Percentiles rank a stretch among this genome's conserved stretches.
phyloP scores from a whole-genome alignment of 2,329 filamentous ascomycete species.

The Elsinoe necatrix region DNA sequence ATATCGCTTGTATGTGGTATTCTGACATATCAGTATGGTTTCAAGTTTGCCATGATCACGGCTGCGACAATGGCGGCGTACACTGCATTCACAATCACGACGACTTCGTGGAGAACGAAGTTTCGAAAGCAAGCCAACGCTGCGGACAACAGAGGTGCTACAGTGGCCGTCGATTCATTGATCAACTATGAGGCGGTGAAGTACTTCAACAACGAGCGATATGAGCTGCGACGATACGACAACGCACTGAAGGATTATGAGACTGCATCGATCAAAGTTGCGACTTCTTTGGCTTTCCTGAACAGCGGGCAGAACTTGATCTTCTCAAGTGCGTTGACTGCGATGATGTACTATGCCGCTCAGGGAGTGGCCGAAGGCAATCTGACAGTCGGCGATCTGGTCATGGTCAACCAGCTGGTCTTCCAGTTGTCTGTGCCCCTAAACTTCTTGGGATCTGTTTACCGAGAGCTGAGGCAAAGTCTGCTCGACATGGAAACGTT shows the following conservation, averaged over 20 bases:
- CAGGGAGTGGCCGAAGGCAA: slow-evolving; percentile 74
- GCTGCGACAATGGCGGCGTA: slow-evolving; percentile 86
- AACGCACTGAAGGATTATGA: slow-evolving; percentile 79
- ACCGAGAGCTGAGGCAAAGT: slow-evolving; percentile 88
- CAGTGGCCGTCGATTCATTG: slow-evolving; percentile 88
- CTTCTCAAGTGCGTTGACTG: slow-evolving; percentile 85
- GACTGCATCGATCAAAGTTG: slow-evolving; percentile 91
- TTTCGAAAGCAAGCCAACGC: slow-evolving; percentile 93
- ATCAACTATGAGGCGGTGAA: slow-evolving; percentile 99
- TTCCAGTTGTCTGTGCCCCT: slow-evolving; percentile 95
- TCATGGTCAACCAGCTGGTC: slow-evolving; percentile 98
- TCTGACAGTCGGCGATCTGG: slow-evolving; percentile 87
- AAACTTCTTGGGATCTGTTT: slow-evolving; percentile 97
- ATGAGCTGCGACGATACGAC: slow-evolving; percentile 86
- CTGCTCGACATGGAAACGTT: slow-evolving; percentile 97
- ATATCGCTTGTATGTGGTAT: slow-evolving; percentile 96
- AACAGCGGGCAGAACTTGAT: slow-evolving; percentile 97
- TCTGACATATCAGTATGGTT: slow-evolving; percentile 89
- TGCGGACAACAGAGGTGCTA: slow-evolving; percentile 90
- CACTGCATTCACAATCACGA: slow-evolving; percentile 92
- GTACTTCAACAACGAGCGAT: slow-evolving; percentile 98
- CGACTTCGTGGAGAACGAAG: slow-evolving; percentile 93
- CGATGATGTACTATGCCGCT: slow-evolving; percentile 96
- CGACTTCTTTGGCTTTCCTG: slow-evolving; percentile 82
- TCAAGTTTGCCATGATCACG: slow-evolving; percentile 85